Base-by-base conservation (phyloP, 2,329 filamentous ascomycete genomes). In the Fusarium nisikadoi region DNA sequence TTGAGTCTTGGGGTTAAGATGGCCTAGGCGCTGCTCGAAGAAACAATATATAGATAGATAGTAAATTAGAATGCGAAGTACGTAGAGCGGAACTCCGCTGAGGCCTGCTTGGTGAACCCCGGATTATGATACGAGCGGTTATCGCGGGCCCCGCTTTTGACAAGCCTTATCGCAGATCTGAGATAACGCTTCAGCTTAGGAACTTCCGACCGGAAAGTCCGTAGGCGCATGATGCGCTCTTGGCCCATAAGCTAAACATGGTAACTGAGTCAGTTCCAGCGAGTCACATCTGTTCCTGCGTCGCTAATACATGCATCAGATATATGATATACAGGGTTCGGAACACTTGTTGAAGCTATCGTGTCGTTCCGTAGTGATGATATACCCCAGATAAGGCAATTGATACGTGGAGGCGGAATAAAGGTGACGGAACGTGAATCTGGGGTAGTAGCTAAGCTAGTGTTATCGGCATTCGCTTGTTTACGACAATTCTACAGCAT, bases 161-260 rank as follows among this genome's bases (percentile, higher is more conserved):
- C 23, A 54, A 47, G 11, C 23, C 53, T 56, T 54, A 54, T 54
- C 52, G 27, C 36, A 42, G 36, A 54, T 54, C 36, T 54, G 2
- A 61, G 49, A 54, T 61, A 39, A 52, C 13, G 13, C 23, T 38
- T 10, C 33, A 52, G 19, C n/a, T 33, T 31, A 45, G 68, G 68
- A 71, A 71, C 4, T 71, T 71, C 68, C 68, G 62, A 4, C 27
- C 50, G 68, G 68, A 71, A 68, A 19, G n/a, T 54, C 68, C 68
- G 68, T 38, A 38, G 33, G 14, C 36, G 25, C 29, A 20, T 3
- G 5, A 9, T 35, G 6, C n/a, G 8, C 10, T 23, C 13, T 35
- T 38, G 19, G 39, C n/a, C 6, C 13, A 0, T 6, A 7, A 19
- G 29, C 16, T 29, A 29, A 6, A n/a, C 5, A 27, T 36, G 39